Conservation (phyloP, 257 asterid genomes). For the Solanum dulcamara region DNA sequence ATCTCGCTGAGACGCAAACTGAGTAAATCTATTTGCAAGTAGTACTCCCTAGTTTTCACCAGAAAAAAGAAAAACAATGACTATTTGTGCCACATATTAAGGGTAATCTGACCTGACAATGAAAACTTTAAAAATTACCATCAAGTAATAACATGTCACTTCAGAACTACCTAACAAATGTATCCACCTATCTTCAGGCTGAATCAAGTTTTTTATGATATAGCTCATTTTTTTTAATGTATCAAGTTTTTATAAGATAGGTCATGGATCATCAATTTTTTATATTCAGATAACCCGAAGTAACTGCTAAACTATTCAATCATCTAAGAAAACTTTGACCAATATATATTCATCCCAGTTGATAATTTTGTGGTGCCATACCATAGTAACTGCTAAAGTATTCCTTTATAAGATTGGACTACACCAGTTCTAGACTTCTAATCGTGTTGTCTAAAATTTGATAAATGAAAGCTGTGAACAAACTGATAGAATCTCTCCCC, state of each 20-base stretch:
- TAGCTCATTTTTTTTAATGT: neutral
- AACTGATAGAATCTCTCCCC: neutral
- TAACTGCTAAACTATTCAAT: neutral
- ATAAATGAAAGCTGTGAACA: neutral
- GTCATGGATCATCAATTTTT: neutral
- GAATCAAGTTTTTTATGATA: neutral
- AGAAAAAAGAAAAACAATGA: neutral
- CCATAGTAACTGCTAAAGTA: neutral
- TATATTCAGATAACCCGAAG: neutral
- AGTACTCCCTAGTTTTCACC: constrained; percentile 54
- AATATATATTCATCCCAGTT: neutral
- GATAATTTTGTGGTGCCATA: neutral
- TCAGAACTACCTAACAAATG: neutral
- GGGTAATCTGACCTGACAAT: neutral
- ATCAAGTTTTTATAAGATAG: neutral
- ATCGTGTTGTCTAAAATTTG: neutral
- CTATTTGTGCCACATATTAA: neutral
- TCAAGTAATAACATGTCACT: neutral
- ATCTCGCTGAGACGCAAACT: constrained; percentile 42
- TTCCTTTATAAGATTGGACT: neutral
- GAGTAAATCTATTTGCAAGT: constrained; percentile 42
- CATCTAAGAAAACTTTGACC: neutral
- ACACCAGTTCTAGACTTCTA: neutral
- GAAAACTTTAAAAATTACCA: neutral
- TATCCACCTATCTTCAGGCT: neutral